Evolutionary conservation across 805 yeast genomes (phyloP).

Genomic region (Candida insectorum): DNA sequence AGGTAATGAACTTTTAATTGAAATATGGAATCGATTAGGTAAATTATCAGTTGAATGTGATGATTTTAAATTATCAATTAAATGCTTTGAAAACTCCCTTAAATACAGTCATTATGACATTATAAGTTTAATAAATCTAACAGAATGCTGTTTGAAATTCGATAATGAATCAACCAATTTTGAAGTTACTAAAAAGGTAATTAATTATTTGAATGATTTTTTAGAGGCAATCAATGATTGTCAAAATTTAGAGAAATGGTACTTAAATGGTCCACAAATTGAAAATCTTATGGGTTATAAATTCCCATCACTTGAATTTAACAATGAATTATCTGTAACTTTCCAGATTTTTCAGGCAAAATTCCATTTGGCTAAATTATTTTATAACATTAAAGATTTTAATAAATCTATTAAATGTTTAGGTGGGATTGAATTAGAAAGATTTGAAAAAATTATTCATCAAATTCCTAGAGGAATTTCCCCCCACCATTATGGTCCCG

Average conservation of each 20-base stretch:
- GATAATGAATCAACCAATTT: constrained; percentile 4
- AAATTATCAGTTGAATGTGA: constrained; percentile 7
- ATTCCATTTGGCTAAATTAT: constrained; percentile 4
- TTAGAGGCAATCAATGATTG: background rate
- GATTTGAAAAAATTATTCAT: no score
- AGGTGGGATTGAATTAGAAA: background rate
- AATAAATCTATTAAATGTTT: constrained; percentile 2
- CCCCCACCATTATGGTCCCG: no score
- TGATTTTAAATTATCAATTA: constrained; percentile 4
- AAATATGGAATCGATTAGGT: constrained; percentile 10
- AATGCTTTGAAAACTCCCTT: constrained; percentile 9
- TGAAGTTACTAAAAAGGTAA: constrained; percentile 5
- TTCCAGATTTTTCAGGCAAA: no score
- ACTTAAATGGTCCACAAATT: no score
- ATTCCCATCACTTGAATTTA: no score
- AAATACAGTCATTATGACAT: constrained; percentile 5
- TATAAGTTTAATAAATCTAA: constrained; percentile 2
- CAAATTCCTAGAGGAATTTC: no score
- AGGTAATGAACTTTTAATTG: constrained; percentile 4
- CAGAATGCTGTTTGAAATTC: constrained; percentile 4
- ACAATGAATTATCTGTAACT: no score
- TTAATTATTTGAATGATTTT: constrained; percentile 4
- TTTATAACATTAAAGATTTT: constrained; percentile 2
- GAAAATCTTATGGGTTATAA: no score
- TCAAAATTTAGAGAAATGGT: background rate